Conservation (phyloP, 257 asterid species). For the Gardenia jasminoides region DNA sequence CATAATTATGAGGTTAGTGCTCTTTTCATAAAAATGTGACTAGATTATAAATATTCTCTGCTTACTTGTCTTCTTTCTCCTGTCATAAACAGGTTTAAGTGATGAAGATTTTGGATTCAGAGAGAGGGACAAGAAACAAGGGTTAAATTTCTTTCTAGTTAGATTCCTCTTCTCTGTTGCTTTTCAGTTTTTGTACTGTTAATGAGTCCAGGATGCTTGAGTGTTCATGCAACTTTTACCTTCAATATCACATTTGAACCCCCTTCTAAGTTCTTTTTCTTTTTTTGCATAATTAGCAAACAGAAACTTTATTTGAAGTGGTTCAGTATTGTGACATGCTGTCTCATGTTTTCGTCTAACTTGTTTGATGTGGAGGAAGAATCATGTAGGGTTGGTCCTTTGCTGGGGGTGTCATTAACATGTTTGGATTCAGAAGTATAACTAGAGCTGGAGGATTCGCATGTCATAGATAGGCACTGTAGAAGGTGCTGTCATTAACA, state of each 20-base stretch:
- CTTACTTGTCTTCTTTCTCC: neutral
- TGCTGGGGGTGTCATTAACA: neutral
- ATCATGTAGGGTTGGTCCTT: neutral
- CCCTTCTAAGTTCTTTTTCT: neutral
- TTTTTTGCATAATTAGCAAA: neutral
- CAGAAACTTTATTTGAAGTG: neutral
- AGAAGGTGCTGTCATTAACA: neutral
- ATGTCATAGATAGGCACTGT: neutral
- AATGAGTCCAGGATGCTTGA: neutral
- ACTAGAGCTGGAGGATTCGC: neutral
- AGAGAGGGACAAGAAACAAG: neutral
- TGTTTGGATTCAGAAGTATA: neutral
- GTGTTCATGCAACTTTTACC: neutral
- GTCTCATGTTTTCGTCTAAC: no score
- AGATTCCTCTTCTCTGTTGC: constrained; percentile 1
- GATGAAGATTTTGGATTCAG: neutral
- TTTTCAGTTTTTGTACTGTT: neutral
- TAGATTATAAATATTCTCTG: neutral
- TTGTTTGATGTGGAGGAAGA: neutral
- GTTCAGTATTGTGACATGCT: neutral
- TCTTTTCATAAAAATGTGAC: neutral
- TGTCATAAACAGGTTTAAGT: neutral
- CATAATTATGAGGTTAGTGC: neutral
- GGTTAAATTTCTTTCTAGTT: neutral
- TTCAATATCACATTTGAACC: neutral